Base-by-base conservation (phyloP, 2,329 filamentous ascomycete species). In the Dactylellina drechsleri region DNA sequence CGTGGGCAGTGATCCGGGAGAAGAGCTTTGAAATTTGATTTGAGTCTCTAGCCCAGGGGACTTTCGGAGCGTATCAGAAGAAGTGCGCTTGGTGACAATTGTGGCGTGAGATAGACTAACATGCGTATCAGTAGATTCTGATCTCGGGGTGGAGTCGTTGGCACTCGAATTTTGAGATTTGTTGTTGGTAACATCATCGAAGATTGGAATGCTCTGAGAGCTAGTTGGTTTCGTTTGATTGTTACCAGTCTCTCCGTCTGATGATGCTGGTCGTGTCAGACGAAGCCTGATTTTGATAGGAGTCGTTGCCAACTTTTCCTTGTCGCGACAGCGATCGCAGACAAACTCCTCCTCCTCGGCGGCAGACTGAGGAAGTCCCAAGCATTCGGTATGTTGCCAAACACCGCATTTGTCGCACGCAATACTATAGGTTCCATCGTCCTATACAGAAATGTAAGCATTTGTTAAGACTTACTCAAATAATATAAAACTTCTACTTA, bases 311-410 rank as follows among this genome's bases (percentile, higher is more conserved):
- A 85, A 85, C 62, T 77, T 76, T 67, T 79, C 83, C 77, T 88
- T 87, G 78, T 90, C 85, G 76, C 89, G 87, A 71, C 88, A 89
- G 15, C 86, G 88, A 78, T 87, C 88, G 83, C 95, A 99, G 56
- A 90, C 88, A 79, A 98, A 98, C 77, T 96, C 91, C 0, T 92
- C 88, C 54, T 89, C 86, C 77, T 97, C 94, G 0, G 93, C 93
- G 76, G 93, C 91, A 73, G 86, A 84, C 79, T 96, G 87, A 53
- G 87, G 87, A 77, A 98, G 91, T 47, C 90, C 90, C 73, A 97
- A 87, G 80, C 95, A 99, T 79, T 91, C 92, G 84, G 93, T 96
- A 81, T 99, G 95, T 81, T 98, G 94, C 95, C 95, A 99, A 56
- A 96, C 90, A 80, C 90, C 96, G 84, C 95, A 99, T 78, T 86